Conservation (phyloP, 73 alveolate genomes). For the Tetrahymena elliotti region DNA sequence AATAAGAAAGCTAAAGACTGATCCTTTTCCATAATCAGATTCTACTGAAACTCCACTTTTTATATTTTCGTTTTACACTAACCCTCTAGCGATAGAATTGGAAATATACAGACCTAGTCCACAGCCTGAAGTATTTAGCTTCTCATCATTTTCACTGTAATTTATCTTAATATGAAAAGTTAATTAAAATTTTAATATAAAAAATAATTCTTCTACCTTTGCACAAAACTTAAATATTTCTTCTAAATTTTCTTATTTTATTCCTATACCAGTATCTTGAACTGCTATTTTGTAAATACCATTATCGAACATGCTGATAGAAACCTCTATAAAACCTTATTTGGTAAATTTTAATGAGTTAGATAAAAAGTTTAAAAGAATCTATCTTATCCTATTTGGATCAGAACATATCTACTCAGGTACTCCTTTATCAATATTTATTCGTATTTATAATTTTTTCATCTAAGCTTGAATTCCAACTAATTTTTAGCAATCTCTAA, state of each 20-base stretch:
- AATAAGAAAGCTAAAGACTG: background rate
- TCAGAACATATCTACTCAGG: background rate
- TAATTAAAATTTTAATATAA: background rate
- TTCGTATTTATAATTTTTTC: background rate
- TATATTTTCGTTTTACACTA: background rate
- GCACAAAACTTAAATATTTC: background rate
- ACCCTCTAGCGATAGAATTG: background rate
- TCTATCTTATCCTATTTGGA: background rate
- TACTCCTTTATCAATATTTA: background rate
- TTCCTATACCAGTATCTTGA: background rate
- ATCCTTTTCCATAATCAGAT: background rate
- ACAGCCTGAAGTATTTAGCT: background rate
- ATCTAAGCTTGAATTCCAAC: background rate
- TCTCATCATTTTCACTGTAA: background rate
- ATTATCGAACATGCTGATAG: background rate
- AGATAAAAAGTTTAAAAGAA: background rate
- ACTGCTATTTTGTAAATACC: background rate
- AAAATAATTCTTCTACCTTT: background rate
- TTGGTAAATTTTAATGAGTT: background rate
- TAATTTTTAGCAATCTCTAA: background rate
- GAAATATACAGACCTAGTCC: background rate
- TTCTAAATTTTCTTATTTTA: background rate
- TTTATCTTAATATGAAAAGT: background rate
- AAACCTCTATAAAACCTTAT: background rate
- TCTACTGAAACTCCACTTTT: background rate